Conservation (phyloP, 495 filamentous ascomycete species). For the Trichoderma erinaceum region DNA sequence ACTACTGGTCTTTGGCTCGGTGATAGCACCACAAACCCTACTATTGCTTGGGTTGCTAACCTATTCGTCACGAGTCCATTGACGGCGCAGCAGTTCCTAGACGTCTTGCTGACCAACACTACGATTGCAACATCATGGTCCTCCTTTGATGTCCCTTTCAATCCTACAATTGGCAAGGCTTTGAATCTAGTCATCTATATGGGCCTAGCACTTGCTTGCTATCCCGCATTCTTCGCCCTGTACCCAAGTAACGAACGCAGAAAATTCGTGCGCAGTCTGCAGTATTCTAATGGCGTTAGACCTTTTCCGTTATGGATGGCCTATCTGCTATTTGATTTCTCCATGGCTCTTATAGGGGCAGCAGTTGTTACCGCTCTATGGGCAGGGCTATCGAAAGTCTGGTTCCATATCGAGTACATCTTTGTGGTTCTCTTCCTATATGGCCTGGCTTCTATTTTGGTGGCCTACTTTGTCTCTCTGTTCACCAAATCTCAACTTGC, state of each 20-base stretch:
- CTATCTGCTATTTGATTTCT: slow-evolving; percentile 72
- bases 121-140: slow-evolving; percentile 62
- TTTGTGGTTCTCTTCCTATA: slow-evolving; percentile 72
- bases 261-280: slow-evolving; percentile 68
- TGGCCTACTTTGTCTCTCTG: slow-evolving; percentile 68
- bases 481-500: slow-evolving; percentile 41
- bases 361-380: slow-evolving; percentile 57
- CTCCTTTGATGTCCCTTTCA: slow-evolving; percentile 63
- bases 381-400: slow-evolving; percentile 52
- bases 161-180: slow-evolving; percentile 57
- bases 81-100: slow-evolving; percentile 64
- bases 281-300: slow-evolving; percentile 80
- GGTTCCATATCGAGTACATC: slow-evolving; percentile 69
- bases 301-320: slow-evolving; percentile 70
- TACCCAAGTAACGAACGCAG: slow-evolving; percentile 78
- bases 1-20: slow-evolving; percentile 72
- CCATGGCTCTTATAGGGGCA: slow-evolving; percentile 53
- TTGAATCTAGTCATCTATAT: slow-evolving; percentile 76
- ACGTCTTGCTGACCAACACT: slow-evolving; percentile 58
- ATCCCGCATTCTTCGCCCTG: slow-evolving; percentile 77
- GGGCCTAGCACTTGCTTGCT: slow-evolving; percentile 65
- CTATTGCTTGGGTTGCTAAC: slow-evolving; percentile 55
- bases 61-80: slow-evolving; percentile 43
- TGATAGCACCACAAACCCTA: slow-evolving; percentile 45
- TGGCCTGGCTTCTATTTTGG: slow-evolving; percentile 61